Evolutionary conservation across 139 green algal genomes (phyloP), one percentile per base, ranked within the genome.

Genomic region (Picocystis salinarum): DNA sequence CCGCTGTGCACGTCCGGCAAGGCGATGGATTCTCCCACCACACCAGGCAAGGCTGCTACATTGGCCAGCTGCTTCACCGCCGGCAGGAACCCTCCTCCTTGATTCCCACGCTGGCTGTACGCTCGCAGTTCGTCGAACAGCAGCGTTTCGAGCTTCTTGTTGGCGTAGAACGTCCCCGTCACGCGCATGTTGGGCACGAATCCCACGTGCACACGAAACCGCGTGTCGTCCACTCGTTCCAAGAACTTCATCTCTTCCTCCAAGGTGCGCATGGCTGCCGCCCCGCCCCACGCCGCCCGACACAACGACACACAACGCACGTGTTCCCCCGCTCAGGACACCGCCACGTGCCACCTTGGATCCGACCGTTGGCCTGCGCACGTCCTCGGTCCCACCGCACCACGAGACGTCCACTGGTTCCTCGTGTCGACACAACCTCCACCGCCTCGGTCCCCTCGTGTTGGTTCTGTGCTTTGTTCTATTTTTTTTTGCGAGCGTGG

Each of bases 31-130:
- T 60, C 55, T 41, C 76, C 50, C 36, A 91, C 80, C 23, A 92
- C 85, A 34, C 80, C 80, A 6, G 80, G 82, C 20, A 93, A 53
- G 1, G 61, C 68, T 4, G 82, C 79, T 28, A 93, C 82, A 52
- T 93, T 93, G 33, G 80, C 74, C 2, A 91, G 47, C 56, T 93
- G 82, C 58, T 85, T 84, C 9, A 93, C 67, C 4, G 82, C 82
- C 3, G 80, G 77, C 4, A 88, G 61, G 56, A 91, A 91, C 23
- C 82, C 80, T 15, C 78, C 76, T 9, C 61, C 47, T 10, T 6
- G 36, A 4, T 55, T 55, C 20, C 59, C 61, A 18, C 50, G 39
- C 28, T 48, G 7, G 23, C 48, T 44, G 20, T 55, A 25, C 42
- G 55, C 37, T 45, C 70, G 41, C 34, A 92, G 67, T 66, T 92